Percentiles rank a stretch among this genome's conserved stretches.
Evolutionary conservation across 2,329 filamentous ascomycete species (phyloP).

Genomic region (Fusarium sp.): DNA sequence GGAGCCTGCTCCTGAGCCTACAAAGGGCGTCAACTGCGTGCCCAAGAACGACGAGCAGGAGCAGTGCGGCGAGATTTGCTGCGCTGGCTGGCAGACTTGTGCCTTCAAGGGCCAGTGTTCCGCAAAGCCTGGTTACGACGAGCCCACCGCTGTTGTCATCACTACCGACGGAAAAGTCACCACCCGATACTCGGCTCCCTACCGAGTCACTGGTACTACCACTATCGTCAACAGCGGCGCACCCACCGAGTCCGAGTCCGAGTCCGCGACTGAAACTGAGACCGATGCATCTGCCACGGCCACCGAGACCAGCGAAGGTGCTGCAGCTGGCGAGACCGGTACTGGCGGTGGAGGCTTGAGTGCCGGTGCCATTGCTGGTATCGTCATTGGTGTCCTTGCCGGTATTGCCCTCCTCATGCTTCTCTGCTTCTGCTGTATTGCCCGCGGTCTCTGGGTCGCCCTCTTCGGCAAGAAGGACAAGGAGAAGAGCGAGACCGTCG

Average conservation of each 20-base stretch:
- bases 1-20: conserved; percentile 59
- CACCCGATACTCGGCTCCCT: conserved; percentile 65
- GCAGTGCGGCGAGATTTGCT: conserved; percentile 78
- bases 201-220: conserved; percentile 67
- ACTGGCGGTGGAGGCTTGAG: conserved; percentile 65
- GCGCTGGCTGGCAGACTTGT: conserved; percentile 77
- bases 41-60: conserved; percentile 66
- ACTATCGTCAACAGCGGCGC: conserved; percentile 66
- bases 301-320: conserved; percentile 57
- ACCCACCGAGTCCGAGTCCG: conserved; percentile 61
- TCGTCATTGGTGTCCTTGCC: conserved; percentile 79
- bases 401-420: conserved; percentile 76
- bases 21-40: conserved; percentile 62
- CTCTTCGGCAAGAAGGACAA: conserved; percentile 70
- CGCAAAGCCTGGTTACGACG: conserved; percentile 63
- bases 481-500: conserved; percentile 66
- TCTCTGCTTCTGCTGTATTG: conserved; percentile 81
- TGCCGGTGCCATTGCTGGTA: conserved; percentile 81
- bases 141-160: conserved; percentile 57
- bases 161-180: conserved; percentile 63
- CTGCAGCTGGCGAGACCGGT: conserved; percentile 45
- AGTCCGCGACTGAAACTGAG: conserved; percentile 62
- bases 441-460: conserved; percentile 71
- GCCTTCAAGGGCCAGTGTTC: conserved; percentile 69
- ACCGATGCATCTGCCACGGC: conserved; percentile 66